phyloP scores from a whole-genome alignment of 176 grass and related monocot genomes.

The Phyllostachys edulis region DNA sequence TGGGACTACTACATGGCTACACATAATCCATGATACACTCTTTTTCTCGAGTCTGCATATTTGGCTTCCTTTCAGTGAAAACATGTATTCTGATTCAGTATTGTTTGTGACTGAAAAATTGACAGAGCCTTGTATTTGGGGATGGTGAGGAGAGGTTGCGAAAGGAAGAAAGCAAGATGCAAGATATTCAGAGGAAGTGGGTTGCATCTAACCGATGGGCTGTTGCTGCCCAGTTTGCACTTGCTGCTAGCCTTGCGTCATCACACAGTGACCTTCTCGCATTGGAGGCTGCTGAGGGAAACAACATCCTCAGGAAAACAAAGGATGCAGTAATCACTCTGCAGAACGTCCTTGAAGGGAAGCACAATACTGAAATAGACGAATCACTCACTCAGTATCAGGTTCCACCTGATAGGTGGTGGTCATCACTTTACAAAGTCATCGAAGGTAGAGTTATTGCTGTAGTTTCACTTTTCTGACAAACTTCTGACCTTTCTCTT shows the following conservation, averaged over 20 bases:
- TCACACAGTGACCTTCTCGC: constrained; percentile 80
- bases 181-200: constrained; percentile 82
- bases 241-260: constrained; percentile 71
- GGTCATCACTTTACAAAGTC: constrained; percentile 96
- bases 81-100: constrained; percentile 30
- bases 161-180: constrained; percentile 65
- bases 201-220: constrained; percentile 88
- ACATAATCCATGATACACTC: neutral
- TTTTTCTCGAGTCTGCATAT: neutral
- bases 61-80: neutral
- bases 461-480: neutral
- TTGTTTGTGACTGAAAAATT: constrained; percentile 37
- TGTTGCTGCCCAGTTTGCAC: constrained; percentile 76
- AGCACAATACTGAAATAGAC: constrained; percentile 76
- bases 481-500: neutral
- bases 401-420: constrained; percentile 80
- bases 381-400: constrained; percentile 66
- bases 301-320: constrained; percentile 80
- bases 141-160: constrained; percentile 57
- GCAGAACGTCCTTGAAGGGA: constrained; percentile 86
- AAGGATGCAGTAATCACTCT: constrained; percentile 93
- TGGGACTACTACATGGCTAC: neutral
- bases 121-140: constrained; percentile 71
- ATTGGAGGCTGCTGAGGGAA: constrained; percentile 60
- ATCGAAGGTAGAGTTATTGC: constrained; percentile 67